These are phyloP conservation scores for Neonectria hederae DNA, from an alignment of 2,329 filamentous ascomycete genomes.

Conservation along the genomic window DNA sequence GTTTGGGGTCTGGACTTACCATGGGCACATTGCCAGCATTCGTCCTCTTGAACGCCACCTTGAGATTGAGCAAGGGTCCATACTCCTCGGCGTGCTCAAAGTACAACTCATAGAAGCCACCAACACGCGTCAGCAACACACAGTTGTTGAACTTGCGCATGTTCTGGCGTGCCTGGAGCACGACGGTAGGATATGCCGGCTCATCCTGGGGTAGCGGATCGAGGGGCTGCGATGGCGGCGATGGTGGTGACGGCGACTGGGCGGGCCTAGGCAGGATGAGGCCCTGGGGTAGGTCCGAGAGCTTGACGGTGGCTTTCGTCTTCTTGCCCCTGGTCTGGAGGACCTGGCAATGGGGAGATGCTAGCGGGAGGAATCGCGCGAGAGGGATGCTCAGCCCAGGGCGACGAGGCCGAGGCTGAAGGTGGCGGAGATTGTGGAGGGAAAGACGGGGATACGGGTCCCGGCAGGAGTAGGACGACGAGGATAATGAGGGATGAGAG, in stretches of 20 bases:
- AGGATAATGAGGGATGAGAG: neutral
- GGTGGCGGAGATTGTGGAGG: constrained; percentile 17
- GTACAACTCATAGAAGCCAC: constrained; percentile 97
- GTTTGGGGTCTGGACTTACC: constrained; percentile 60
- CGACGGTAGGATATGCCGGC: constrained; percentile 81
- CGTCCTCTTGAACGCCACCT: constrained; percentile 84
- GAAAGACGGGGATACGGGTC: constrained; percentile 15
- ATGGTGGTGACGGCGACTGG: constrained; percentile 12
- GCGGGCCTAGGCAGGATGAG: constrained; percentile 43
- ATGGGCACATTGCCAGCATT: constrained; percentile 83
- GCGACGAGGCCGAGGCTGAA: constrained; percentile 14
- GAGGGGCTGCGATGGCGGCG: constrained; percentile 30
- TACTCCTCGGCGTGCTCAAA: constrained; percentile 94
- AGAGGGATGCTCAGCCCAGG: constrained; percentile 18
- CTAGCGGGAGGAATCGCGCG: constrained; percentile 34
- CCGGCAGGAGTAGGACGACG: constrained; percentile 4
- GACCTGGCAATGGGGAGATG: constrained; percentile 32
- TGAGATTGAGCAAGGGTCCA: constrained; percentile 86
- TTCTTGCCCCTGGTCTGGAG: constrained; percentile 59
- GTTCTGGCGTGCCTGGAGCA: constrained; percentile 86
- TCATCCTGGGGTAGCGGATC: constrained; percentile 51
- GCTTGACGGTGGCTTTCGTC: constrained; percentile 61
- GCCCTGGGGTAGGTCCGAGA: constrained; percentile 68
- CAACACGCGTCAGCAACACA: constrained; percentile 89
- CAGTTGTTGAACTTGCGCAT: constrained; percentile 93